Conservation (phyloP, 768 basidiomycete species). For the Naganishia antarctica region DNA sequence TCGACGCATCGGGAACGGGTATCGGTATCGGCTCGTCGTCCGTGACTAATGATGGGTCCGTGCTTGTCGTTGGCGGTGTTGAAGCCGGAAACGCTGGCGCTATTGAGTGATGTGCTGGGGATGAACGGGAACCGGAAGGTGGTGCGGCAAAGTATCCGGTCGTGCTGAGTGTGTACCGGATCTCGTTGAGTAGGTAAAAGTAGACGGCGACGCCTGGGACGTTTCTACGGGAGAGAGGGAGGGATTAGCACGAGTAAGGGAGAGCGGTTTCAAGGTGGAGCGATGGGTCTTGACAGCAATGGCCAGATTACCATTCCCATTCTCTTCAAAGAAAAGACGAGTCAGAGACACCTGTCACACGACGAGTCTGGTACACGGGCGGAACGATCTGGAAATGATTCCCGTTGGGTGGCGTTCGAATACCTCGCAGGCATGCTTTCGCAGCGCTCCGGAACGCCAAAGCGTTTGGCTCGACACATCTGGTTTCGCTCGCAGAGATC, state of each 20-base stretch:
- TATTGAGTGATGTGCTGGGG: background rate
- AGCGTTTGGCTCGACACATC: too few species aligned
- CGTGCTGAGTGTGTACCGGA: conserved; percentile 69
- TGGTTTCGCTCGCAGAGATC: too few species aligned
- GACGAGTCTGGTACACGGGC: too few species aligned
- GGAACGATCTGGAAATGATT: too few species aligned
- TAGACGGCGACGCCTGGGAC: conserved; percentile 90
- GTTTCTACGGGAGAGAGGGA: conserved; percentile 57
- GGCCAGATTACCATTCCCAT: too few species aligned
- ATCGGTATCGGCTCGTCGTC: background rate
- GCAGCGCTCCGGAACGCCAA: too few species aligned
- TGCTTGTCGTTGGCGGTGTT: background rate
- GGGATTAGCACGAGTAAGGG: background rate
- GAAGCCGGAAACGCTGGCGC: background rate
- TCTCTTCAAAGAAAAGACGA: too few species aligned
- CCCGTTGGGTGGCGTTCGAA: too few species aligned
- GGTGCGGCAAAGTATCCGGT: conserved; percentile 63
- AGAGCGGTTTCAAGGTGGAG: background rate
- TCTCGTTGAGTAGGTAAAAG: conserved; percentile 76
- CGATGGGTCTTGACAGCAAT: background rate
- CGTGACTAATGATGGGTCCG: background rate
- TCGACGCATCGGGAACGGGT: background rate
- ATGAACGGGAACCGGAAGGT: conserved; percentile 14
- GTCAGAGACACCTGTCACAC: too few species aligned
- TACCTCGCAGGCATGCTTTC: too few species aligned